A percentile compares a stretch with the other conserved stretches of the same genome.
Conservation (phyloP, 2,329 filamentous ascomycete genomes). For the Immersiporthe knoxdaviesiana region DNA sequence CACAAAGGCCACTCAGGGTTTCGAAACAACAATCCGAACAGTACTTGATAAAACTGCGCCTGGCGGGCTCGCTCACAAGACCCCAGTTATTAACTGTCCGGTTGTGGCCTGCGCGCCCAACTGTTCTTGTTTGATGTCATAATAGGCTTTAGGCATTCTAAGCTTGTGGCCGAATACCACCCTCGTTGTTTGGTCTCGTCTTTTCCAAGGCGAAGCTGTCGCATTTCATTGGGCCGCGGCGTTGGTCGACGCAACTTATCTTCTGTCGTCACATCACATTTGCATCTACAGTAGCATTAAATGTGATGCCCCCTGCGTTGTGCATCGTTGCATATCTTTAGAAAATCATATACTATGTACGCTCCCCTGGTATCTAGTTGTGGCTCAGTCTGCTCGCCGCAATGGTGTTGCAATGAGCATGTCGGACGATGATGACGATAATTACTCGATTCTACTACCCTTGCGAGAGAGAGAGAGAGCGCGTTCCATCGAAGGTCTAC, state of each 20-base stretch:
- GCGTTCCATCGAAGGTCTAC: background rate
- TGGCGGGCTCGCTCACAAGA: background rate
- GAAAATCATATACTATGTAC: background rate
- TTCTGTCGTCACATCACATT: background rate
- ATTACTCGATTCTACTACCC: no score
- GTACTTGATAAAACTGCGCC: background rate
- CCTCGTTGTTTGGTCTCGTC: background rate
- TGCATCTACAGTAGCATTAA: background rate
- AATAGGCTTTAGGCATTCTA: background rate
- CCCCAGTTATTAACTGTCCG: background rate
- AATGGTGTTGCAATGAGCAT: background rate
- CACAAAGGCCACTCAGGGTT: background rate
- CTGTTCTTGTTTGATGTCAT: background rate
- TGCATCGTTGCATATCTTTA: background rate
- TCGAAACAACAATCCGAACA: background rate
- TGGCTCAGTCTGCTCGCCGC: background rate
- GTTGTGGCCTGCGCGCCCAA: background rate
- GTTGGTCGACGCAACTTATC: no score
- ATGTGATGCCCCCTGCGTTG: background rate
- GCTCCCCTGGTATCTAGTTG: background rate
- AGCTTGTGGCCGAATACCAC: conserved; percentile 7
- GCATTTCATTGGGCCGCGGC: background rate
- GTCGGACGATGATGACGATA: background rate
- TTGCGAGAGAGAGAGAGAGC: no score
- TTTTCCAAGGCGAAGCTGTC: background rate